These are phyloP conservation scores for Penicillium griseofulvum DNA, from an alignment of 2,329 filamentous ascomycete genomes.

Conservation along the genomic window DNA sequence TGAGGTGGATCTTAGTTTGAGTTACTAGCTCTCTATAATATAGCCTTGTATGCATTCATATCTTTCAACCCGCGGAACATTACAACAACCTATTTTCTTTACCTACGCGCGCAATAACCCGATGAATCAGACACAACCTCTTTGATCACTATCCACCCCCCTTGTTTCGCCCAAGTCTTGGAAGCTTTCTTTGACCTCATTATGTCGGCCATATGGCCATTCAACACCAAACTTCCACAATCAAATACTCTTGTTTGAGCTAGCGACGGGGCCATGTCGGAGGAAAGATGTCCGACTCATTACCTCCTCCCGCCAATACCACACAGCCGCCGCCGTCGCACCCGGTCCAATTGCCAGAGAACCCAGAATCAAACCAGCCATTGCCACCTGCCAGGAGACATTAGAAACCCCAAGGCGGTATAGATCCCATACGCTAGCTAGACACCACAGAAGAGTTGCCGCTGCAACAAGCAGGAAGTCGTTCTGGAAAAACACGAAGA, in stretches of 20 bases:
- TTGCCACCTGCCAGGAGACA: slow-evolving; percentile 1
- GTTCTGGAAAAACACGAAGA: slow-evolving; percentile 26
- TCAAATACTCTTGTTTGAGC: not conserved
- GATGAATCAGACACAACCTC: not conserved
- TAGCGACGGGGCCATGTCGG: not conserved
- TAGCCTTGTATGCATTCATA: not conserved
- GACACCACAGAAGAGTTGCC: slow-evolving; percentile 20
- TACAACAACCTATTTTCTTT: not conserved
- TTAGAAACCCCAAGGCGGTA: slow-evolving; percentile 17
- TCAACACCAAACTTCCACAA: not conserved
- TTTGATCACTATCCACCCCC: not conserved
- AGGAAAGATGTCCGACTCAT: slow-evolving; percentile 7
- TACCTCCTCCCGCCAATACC: slow-evolving; percentile 23
- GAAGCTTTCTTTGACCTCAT: not conserved
- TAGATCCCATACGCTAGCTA: slow-evolving; percentile 20
- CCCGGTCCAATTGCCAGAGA: slow-evolving; percentile 20
- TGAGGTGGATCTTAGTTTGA: not conserved
- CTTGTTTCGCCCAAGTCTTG: not conserved
- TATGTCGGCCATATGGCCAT: not conserved
- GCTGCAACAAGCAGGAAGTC: slow-evolving; percentile 22
- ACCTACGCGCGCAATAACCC: not conserved
- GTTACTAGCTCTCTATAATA: not conserved
- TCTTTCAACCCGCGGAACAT: not conserved
- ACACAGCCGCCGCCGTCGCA: slow-evolving; percentile 19
- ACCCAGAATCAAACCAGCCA: slow-evolving; percentile 9